Base-by-base conservation (phyloP, 768 basidiomycete genomes). In the Suillus plorans region DNA sequence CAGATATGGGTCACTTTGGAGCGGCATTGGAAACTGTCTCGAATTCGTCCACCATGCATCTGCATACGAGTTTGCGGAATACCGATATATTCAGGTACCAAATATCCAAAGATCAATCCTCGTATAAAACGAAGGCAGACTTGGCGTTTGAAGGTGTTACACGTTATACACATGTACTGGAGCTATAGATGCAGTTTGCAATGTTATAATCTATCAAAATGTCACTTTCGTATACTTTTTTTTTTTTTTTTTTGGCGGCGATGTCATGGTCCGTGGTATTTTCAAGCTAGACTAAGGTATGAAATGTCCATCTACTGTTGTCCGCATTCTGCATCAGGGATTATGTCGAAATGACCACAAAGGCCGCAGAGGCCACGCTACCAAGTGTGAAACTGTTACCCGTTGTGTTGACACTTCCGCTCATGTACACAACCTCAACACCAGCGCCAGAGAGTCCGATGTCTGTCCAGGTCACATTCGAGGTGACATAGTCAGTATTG, bases 401-500 rank as follows among this genome's bases (percentile, higher is more conserved):
- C 3, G n/a, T 55, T 0, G 36, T 57, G 42, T 70, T 57, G 6
- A 22, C 68, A 20, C 16, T 53, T n/a, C 73, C 74, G 34, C 69
- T 70, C 58, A 6, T 44, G 47, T 67, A 75, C 31, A 68, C 58
- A 6, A 34, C 49, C 3, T 28, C 60, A 45, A 12, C 58, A 18
- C n/a, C 44, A 4, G 0, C 1, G 16, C 65, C 66, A 5, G 42
- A 41, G 0, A 79, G 72, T 6, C 61, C 66, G 53, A 84, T 45
- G 25, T 76, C 74, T 0, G 63, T 31, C 60, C 84, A 73, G 1
- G 53, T 49, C 6, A 86, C 70, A 0, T 70, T 75, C 44, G 72
- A 70, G 5, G 72, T 66, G 34, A 77, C 70, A 47, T 84, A 80
- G 47, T 84, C 77, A 69, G 82, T 81, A 70, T 89, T 89, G 0